Evolutionary conservation across 345 rosid genomes (phyloP), one percentile per base, ranked within the genome.

Genomic region (Zanthoxylum bungeanum): DNA sequence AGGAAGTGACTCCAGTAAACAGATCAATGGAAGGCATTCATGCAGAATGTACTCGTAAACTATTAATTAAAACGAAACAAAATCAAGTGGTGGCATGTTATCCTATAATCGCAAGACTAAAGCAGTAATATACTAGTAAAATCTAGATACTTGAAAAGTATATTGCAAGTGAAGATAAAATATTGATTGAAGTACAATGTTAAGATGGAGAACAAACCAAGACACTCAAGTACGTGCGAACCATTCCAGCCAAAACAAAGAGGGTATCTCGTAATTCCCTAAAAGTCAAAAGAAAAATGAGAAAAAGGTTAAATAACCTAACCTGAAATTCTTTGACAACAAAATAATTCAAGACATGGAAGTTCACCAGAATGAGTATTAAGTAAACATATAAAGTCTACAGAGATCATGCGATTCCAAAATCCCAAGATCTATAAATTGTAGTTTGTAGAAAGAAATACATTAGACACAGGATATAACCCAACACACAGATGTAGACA

Each of bases 181-280:
- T 24, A 63, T 3, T 5, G 39, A 33, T 42, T 28, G 51, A 56
- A 49, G 51, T 6, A 36, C 2, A 56, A 52, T 42, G 60, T 31
- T 53, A 60, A 72, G 71, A 68, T 62, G 69, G 77, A 52, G 44
- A 71, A 88, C 93, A 71, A 70, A 95, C 99, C 98, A 95, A 71
- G 81, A 95, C 76, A 77, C 89, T 89, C 71, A 92, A 75, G 77
- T 91, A 92, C 40, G 98, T 92, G 70, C 84, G 73, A 60, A 95
- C 84, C 99, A 95, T 95, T 81, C 99, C 98, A 64, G 88, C 91
- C 80, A 95, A 67, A 77, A 95, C 81, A 63, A 86, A 25, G 40
- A 89, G 79, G 79, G 81, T 86, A 8, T 73, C 77, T 74, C 93
- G 85, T 73, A 95, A 80, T 69, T 91, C 91, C 88, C 99, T 95